Percentiles rank a stretch among this genome's conserved stretches.
Evolutionary conservation across 768 basidiomycete genomes (phyloP).

Genomic region (Suillus spraguei): DNA sequence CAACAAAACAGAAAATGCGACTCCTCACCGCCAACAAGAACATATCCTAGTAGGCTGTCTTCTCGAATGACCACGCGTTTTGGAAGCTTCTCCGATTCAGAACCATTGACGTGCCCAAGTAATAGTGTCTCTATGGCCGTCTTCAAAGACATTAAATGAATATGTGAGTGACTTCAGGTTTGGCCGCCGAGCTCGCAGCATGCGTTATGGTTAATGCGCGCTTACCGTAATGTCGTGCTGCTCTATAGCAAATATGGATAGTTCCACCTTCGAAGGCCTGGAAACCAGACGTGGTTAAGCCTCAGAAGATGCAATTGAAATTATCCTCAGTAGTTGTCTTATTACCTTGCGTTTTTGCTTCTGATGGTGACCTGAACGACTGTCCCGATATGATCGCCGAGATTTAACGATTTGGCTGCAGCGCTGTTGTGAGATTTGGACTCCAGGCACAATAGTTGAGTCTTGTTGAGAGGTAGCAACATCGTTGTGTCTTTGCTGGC

Average conservation of each 20-base stretch:
- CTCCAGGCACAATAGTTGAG: neutral
- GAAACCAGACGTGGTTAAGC: neutral
- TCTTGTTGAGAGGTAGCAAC: conserved; percentile 6
- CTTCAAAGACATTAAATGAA: neutral
- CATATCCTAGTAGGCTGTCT: conserved; percentile 2
- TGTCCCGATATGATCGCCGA: neutral
- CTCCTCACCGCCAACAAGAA: conserved; percentile 4
- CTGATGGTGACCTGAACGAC: conserved; percentile 6
- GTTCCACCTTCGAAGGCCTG: neutral
- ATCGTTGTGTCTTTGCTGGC: neutral
- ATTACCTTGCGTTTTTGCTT: neutral
- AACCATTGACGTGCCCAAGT: neutral
- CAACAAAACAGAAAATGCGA: neutral
- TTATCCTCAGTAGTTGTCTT: neutral
- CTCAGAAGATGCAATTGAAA: no score
- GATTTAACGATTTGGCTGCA: neutral
- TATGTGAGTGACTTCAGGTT: neutral
- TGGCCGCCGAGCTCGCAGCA: neutral
- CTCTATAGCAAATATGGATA: conserved; percentile 1
- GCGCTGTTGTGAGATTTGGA: neutral
- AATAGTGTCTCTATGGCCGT: conserved; percentile 4
- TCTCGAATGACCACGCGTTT: neutral
- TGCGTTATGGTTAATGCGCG: no score
- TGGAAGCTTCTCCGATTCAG: neutral
- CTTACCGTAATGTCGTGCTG: conserved; percentile 5